A percentile compares a stretch with the other conserved stretches of the same genome.
phyloP scores from a whole-genome alignment of 441 rosid genomes.

The Manihot esculenta region DNA sequence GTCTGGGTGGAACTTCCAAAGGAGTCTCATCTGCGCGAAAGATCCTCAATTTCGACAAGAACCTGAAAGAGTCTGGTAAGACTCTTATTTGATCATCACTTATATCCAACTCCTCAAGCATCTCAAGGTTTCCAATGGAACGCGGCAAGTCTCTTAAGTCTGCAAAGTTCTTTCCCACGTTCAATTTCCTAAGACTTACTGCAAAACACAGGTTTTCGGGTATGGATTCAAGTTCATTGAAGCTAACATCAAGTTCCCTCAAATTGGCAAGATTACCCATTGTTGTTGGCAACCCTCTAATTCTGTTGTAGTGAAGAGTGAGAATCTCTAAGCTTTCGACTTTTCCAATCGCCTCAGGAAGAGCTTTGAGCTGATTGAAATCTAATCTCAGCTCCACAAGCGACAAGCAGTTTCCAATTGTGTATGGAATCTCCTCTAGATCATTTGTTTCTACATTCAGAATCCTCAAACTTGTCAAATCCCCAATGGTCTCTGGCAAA shows the following conservation, averaged over 20 bases:
- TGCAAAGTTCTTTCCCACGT: constrained; percentile 59
- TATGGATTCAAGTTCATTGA: constrained; percentile 59
- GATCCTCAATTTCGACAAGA: constrained; percentile 46
- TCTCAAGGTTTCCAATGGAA: constrained; percentile 60
- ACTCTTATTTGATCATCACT: constrained; percentile 54
- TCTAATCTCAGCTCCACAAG: constrained; percentile 52
- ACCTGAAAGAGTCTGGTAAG: constrained; percentile 57
- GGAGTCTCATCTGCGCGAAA: constrained; percentile 59
- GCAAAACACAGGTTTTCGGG: constrained; percentile 63
- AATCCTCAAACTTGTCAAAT: constrained; percentile 39
- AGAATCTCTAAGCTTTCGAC: constrained; percentile 51
- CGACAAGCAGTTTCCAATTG: constrained; percentile 50
- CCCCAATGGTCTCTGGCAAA: constrained; percentile 49
- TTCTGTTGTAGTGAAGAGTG: constrained; percentile 54
- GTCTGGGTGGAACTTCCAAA: constrained; percentile 60
- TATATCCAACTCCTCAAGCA: constrained; percentile 71
- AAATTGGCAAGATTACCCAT: constrained; percentile 47
- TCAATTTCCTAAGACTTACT: constrained; percentile 47
- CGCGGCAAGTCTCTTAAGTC: constrained; percentile 60
- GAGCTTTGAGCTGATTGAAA: constrained; percentile 61
- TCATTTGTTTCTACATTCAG: constrained; percentile 56
- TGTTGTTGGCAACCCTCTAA: constrained; percentile 64
- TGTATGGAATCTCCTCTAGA: constrained; percentile 60
- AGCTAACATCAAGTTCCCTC: constrained; percentile 65
- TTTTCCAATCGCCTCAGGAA: constrained; percentile 68